phyloP scores from a whole-genome alignment of 371 early-diverging fungal genomes.

The Syncephalastrum sp. region DNA sequence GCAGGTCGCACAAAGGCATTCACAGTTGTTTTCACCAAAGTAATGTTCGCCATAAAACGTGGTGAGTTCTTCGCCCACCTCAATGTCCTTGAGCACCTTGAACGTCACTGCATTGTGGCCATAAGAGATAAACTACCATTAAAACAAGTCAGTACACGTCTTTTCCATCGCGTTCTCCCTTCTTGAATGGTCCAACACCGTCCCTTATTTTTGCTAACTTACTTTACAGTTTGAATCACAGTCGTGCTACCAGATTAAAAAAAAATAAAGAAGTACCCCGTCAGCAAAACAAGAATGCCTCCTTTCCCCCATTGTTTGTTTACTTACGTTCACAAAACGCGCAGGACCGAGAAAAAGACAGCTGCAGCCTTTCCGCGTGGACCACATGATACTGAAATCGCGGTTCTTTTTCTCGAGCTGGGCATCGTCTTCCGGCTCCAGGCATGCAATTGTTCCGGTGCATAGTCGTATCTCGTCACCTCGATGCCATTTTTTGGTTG shows the following conservation, averaged over 20 bases:
- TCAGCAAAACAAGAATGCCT: conserved; percentile 2
- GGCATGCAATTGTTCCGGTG: conserved; percentile 73
- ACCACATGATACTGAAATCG: conserved; percentile 91
- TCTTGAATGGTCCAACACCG: no score
- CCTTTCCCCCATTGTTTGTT: not conserved
- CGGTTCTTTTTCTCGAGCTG: conserved; percentile 60
- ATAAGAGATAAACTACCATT: conserved; percentile 52
- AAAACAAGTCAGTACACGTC: no score
- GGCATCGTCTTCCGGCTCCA: conserved; percentile 72
- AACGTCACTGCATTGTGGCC: conserved; percentile 67
- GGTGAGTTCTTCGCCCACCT: conserved; percentile 84
- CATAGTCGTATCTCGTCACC: conserved; percentile 81
- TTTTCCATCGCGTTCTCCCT: no score
- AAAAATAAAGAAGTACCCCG: conserved; percentile 2
- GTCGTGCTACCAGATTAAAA: conserved; percentile 68
- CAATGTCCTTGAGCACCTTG: conserved; percentile 68
- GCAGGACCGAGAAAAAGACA: conserved; percentile 94
- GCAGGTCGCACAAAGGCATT: conserved; percentile 88
- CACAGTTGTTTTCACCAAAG: conserved; percentile 82
- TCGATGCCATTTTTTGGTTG: conserved; percentile 69
- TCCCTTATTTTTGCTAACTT: not conserved
- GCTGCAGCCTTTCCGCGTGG: conserved; percentile 65
- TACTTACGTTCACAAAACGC: conserved; percentile 81
- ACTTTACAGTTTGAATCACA: conserved; percentile 86
- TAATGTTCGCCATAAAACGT: conserved; percentile 83